Conservation (phyloP, 805 yeast genomes). For the Teunomyces stri region DNA sequence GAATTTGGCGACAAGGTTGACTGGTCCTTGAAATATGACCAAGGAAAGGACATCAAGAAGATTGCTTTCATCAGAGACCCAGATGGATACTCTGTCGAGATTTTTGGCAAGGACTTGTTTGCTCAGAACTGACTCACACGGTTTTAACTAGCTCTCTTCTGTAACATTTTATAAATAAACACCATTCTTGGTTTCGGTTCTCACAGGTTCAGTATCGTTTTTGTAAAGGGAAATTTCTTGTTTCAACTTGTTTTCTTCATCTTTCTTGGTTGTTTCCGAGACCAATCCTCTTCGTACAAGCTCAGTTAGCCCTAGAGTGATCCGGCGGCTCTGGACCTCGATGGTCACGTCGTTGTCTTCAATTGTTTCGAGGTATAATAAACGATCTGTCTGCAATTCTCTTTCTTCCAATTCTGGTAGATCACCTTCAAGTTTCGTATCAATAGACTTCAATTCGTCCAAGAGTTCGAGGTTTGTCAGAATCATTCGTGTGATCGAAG, state of each 20-base stretch:
- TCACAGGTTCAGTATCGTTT: neutral
- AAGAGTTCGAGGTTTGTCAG: constrained; percentile 1
- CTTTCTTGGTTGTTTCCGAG: neutral
- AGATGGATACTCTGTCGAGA: constrained; percentile 84
- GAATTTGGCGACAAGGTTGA: constrained; percentile 41
- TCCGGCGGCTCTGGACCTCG: neutral
- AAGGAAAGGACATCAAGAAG: constrained; percentile 49
- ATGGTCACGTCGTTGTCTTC: neutral
- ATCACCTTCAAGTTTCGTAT: neutral
- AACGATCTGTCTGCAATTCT: neutral
- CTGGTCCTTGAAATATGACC: constrained; percentile 59
- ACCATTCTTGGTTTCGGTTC: neutral
- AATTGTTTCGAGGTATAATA: neutral
- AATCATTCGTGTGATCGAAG: constrained; percentile 1
- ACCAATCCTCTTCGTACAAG: constrained; percentile 2
- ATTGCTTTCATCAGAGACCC: constrained; percentile 84
- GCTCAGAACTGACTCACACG: constrained; percentile 2
- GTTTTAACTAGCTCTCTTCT: neutral
- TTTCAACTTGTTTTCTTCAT: neutral
- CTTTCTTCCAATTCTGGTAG: neutral
- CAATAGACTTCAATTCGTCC: neutral
- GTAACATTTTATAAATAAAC: neutral
- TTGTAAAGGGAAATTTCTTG: neutral
- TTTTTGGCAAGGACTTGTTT: constrained; percentile 46
- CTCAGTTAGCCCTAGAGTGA: neutral